A percentile compares a stretch with the other conserved stretches of the same genome.
These are phyloP conservation scores for Buddleja alternifolia DNA, from an alignment of 257 asterid species.

Conservation along the genomic window DNA sequence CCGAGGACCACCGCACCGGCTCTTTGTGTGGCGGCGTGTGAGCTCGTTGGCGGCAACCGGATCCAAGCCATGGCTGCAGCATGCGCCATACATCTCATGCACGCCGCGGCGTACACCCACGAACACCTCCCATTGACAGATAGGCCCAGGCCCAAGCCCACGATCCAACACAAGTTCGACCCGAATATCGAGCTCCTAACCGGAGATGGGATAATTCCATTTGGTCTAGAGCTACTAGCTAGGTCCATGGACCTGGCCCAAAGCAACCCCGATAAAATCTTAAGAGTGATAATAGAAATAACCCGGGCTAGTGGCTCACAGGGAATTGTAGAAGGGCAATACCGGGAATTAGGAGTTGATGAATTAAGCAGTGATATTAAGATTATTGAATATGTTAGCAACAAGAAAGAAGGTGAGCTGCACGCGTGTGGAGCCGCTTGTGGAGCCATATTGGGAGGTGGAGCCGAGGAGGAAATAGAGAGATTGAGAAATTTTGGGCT, in stretches of 20 bases:
- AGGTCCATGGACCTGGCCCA: conserved; percentile 36
- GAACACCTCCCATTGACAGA: conserved; percentile 52
- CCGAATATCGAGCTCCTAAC: conserved; percentile 73
- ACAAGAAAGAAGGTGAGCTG: conserved; percentile 60
- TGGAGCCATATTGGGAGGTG: conserved; percentile 85
- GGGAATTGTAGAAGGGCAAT: conserved; percentile 58
- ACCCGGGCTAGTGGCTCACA: conserved; percentile 54
- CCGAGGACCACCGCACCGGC: conserved; percentile 64
- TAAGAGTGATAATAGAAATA: conserved; percentile 57
- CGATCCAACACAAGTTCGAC: conserved; percentile 34
- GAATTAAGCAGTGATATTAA: not conserved
- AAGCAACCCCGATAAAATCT: conserved; percentile 34
- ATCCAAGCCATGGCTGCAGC: conserved; percentile 65
- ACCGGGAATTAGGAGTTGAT: conserved; percentile 22
- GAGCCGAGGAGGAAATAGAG: conserved; percentile 52
- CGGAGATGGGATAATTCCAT: conserved; percentile 58
- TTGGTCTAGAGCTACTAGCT: conserved; percentile 63
- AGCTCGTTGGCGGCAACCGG: conserved; percentile 62
- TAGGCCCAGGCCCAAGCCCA: conserved; percentile 31
- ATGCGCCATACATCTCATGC: conserved; percentile 67
- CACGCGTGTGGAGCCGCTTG: conserved; percentile 78
- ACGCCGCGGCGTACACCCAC: conserved; percentile 59
- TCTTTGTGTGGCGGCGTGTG: conserved; percentile 80
- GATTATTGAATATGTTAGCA: conserved; percentile 37
- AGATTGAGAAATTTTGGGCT: conserved; percentile 59